These are phyloP conservation scores for Rhodotorula sp. DNA, from an alignment of 1,284 basidiomycete species.

Conservation along the genomic window DNA sequence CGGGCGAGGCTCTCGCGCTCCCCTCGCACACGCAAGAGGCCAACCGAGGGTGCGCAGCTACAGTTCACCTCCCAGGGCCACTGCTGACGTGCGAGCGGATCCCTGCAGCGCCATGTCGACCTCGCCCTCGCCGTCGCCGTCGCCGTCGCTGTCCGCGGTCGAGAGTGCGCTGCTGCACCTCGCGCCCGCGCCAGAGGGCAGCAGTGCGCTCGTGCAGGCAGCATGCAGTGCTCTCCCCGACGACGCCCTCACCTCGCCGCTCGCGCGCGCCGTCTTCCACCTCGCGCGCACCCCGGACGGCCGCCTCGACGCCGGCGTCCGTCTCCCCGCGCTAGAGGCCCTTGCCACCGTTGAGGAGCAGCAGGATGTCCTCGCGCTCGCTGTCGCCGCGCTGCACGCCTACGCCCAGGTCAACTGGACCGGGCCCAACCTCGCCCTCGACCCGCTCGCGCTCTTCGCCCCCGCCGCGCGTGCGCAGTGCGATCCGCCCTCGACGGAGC, in stretches of 20 bases:
- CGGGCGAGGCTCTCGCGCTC: too few relatives aligned
- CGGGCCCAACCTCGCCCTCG: conserved; percentile 79
- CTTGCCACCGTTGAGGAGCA: not conserved
- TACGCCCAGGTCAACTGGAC: conserved; percentile 98
- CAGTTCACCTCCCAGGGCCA: not conserved
- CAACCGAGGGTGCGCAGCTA: not conserved
- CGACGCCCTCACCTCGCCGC: conserved; percentile 12
- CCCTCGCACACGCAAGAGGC: not conserved
- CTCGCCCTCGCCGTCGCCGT: not conserved
- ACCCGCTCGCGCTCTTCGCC: conserved; percentile 52
- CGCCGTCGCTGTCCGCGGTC: not conserved
- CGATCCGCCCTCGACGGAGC: conserved; percentile 47
- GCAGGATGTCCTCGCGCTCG: conserved; percentile 65
- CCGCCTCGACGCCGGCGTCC: conserved; percentile 15
- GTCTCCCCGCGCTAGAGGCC: not conserved
- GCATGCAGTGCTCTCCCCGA: conserved; percentile 23
- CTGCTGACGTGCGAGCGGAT: not conserved
- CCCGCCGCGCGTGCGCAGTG: conserved; percentile 63
- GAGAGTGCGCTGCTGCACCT: conserved; percentile 36
- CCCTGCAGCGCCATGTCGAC: not conserved
- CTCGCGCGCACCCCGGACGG: not conserved
- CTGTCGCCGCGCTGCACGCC: conserved; percentile 77
- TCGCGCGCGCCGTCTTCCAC: conserved; percentile 18
- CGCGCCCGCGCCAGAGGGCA: not conserved
- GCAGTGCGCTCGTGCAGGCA: conserved; percentile 7